Evolutionary conservation across 2,329 filamentous ascomycete species (phyloP).

Genomic region (Fusarium pseudoanthophilum): DNA sequence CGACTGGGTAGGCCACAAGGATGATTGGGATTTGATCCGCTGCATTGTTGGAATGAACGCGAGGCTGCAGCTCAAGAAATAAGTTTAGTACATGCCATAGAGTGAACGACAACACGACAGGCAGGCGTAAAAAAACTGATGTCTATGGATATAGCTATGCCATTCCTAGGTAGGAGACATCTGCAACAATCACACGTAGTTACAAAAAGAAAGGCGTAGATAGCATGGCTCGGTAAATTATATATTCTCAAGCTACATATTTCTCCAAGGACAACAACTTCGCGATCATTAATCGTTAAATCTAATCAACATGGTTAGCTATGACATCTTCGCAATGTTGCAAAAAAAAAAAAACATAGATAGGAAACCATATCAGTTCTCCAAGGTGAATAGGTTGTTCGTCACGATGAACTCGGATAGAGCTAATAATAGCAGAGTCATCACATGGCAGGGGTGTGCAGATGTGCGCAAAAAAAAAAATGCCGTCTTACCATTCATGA

Average conservation of each 20-base stretch:
- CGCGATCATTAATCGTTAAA: not conserved
- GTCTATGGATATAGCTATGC: not conserved
- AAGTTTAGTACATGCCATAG: conserved; percentile 20
- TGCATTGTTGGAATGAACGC: conserved; percentile 94
- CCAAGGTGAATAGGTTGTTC: conserved; percentile 69
- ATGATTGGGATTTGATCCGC: conserved; percentile 89
- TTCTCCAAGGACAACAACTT: not conserved
- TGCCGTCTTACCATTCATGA: conserved; percentile 21
- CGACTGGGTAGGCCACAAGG: conserved; percentile 89
- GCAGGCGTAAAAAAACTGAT: not conserved
- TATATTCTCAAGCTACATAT: not conserved
- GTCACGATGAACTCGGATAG: conserved; percentile 64
- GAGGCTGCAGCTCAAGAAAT: conserved; percentile 63
- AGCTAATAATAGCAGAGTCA: conserved; percentile 61
- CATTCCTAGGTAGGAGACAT: not conserved
- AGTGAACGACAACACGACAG: not conserved
- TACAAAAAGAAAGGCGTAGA: not conserved
- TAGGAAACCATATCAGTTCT: conserved; percentile 62
- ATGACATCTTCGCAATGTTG: not conserved
- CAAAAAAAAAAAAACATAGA: conserved; percentile 1
- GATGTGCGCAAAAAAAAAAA: not conserved
- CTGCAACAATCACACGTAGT: not conserved
- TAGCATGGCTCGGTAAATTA: not conserved
- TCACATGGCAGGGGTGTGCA: conserved; percentile 54
- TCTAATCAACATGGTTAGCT: conserved; percentile 23